phyloP scores from a whole-genome alignment of 805 yeast species.

The Starmerella roubikii region DNA sequence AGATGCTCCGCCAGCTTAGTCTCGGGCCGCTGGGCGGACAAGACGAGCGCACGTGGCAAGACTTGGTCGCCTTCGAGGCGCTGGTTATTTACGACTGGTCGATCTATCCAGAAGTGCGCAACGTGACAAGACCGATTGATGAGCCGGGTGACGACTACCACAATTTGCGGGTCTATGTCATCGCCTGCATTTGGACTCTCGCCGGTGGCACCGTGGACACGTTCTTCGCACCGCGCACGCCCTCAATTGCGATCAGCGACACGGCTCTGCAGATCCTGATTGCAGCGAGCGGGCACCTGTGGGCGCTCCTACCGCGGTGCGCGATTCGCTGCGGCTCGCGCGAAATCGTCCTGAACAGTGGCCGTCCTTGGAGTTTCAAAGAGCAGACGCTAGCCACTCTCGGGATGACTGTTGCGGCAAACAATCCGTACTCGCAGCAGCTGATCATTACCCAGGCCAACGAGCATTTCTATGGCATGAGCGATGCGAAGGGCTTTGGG shows the following conservation, averaged over 20 bases:
- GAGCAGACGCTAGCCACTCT: constrained; percentile 53
- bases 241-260: constrained; percentile 37
- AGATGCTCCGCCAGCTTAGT: constrained; percentile 25
- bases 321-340: constrained; percentile 5
- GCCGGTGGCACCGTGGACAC: constrained; percentile 44
- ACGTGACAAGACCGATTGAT: constrained; percentile 39
- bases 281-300: constrained; percentile 41
- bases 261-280: constrained; percentile 47
- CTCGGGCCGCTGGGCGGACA: constrained; percentile 10
- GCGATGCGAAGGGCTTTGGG: constrained; percentile 28
- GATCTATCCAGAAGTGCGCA: constrained; percentile 50
- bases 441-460: constrained; percentile 26
- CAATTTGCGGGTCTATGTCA: constrained; percentile 38
- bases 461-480: constrained; percentile 24
- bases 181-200: constrained; percentile 38
- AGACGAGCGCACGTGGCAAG: constrained; percentile 18
- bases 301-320: constrained; percentile 21
- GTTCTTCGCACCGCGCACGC: constrained; percentile 46
- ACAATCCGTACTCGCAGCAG: constrained; percentile 16
- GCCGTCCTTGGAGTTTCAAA: constrained; percentile 45
- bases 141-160: constrained; percentile 32
- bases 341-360: constrained; percentile 34
- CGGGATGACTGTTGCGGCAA: constrained; percentile 19
- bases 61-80: constrained; percentile 29
- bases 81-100: constrained; percentile 33